Evolutionary conservation across 2,329 filamentous ascomycete species (phyloP), one percentile per base, ranked within the genome.

Genomic region (Aspergillus sp.): DNA sequence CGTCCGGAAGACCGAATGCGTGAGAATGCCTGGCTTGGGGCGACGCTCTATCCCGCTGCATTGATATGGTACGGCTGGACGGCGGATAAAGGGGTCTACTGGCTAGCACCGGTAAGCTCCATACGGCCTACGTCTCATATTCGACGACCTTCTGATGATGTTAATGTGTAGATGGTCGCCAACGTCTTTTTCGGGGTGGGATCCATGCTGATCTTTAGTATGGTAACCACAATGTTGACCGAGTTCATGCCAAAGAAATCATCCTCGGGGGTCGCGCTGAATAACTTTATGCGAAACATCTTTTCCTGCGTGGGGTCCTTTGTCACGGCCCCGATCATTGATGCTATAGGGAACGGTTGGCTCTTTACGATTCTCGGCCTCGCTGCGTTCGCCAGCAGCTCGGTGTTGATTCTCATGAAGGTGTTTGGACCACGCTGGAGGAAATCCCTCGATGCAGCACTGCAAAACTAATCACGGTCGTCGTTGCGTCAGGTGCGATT

Each of bases 241-340:
- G 89, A 94, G 65, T 91, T 93, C 65, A 87, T 93, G 78, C 88
- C 88, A 13, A 80, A 83, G 40, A 79, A 81, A 57, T 87, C 86
- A 46, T 88, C 85, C 3, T 82, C 82, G 10, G 89, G 88, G 1
- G 88, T 93, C 3, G 90, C 89, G 0, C 77, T 92, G 41, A 92
- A 93, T 70, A 93, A 93, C 66, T 89, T 93, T 63, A 78, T 89
- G 47, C 78, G 89, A 45, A 94, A 93, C 61, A 89, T 91, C 36
- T 86, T 91, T 62, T 85, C 82, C 46, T 91, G 87, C 56, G 78
- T 89, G 1, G 89, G 88, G 9, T 81, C 81, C 41, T 70, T 92
- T 29, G 81, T 91, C 16, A 83, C 87, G 0, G 81, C 87, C 55
- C 89, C 89, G 1, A 78, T 90, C 50, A 87, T 93, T 49, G 66